Evolutionary conservation across 2,329 filamentous ascomycete species (phyloP).

Genomic region (Fusarium agapanthi): DNA sequence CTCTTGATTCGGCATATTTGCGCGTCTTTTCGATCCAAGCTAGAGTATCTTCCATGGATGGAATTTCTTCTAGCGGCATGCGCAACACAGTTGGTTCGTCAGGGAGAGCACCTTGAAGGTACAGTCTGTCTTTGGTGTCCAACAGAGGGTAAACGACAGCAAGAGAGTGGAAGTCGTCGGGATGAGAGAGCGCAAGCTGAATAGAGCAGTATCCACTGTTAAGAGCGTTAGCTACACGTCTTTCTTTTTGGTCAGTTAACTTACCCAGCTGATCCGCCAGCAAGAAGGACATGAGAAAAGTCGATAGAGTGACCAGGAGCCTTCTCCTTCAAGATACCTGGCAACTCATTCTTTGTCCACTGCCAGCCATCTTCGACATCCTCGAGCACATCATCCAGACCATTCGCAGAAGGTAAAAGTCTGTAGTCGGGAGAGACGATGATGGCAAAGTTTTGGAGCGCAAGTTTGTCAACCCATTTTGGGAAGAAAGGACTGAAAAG

Average conservation of each 20-base stretch:
- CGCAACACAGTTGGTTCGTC: conserved; percentile 21
- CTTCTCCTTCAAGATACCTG: not conserved
- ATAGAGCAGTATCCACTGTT: conserved; percentile 34
- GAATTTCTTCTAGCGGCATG: conserved; percentile 9
- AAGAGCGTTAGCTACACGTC: not conserved
- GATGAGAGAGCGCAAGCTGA: conserved; percentile 35
- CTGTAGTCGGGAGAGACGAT: conserved; percentile 42
- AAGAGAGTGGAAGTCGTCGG: conserved; percentile 27
- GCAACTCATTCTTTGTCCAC: conserved; percentile 29
- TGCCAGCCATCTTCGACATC: conserved; percentile 43
- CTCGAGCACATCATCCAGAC: conserved; percentile 37
- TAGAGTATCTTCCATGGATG: conserved; percentile 12
- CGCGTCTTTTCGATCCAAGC: conserved; percentile 30
- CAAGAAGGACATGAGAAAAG: conserved; percentile 23
- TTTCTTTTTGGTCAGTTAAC: not conserved
- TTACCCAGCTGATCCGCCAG: conserved; percentile 36
- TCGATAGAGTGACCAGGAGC: conserved; percentile 11
- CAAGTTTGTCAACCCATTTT: conserved; percentile 33
- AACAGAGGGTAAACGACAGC: conserved; percentile 34
- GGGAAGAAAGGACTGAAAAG: conserved; percentile 40
- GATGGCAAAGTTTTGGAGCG: conserved; percentile 35
- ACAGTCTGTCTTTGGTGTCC: conserved; percentile 31
- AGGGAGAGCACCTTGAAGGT: not conserved
- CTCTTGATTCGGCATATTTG: conserved; percentile 1
- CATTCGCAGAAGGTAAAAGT: conserved; percentile 36